phyloP scores from a whole-genome alignment of 2,329 filamentous ascomycete genomes.

The Arthrobotrys iridis region DNA sequence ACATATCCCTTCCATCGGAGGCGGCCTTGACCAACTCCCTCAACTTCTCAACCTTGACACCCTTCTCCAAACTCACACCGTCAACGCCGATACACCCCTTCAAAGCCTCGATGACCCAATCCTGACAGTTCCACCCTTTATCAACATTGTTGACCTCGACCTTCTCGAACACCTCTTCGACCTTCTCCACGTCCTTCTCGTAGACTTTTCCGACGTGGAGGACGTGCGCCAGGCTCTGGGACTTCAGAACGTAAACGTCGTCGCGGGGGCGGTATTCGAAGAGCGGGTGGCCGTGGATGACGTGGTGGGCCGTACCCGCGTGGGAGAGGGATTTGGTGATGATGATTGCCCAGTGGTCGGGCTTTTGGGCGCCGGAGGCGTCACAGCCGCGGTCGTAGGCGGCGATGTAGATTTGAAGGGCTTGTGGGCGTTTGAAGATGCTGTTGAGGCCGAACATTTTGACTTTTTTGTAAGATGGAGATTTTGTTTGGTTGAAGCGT shows the following conservation, averaged over 20 bases:
- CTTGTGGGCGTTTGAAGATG: slow-evolving; percentile 36
- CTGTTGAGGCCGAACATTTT: slow-evolving; percentile 43
- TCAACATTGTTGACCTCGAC: slow-evolving; percentile 45
- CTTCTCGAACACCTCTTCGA: slow-evolving; percentile 35
- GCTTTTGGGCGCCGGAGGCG: slow-evolving; percentile 41
- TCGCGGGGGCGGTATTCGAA: slow-evolving; percentile 51
- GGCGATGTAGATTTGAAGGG: slow-evolving; percentile 50
- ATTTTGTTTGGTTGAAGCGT: background rate
- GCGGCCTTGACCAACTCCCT: slow-evolving; percentile 44
- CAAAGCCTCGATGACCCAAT: slow-evolving; percentile 48
- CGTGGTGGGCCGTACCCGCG: slow-evolving; percentile 49
- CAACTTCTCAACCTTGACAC: slow-evolving; percentile 37
- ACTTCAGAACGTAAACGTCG: slow-evolving; percentile 51
- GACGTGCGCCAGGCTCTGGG: slow-evolving; percentile 44
- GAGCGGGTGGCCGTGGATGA: slow-evolving; percentile 53
- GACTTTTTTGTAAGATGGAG: background rate
- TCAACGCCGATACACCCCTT: slow-evolving; percentile 12
- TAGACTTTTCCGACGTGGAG: slow-evolving; percentile 47
- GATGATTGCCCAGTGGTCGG: slow-evolving; percentile 53
- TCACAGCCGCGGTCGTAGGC: slow-evolving; percentile 50
- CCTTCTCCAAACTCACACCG: slow-evolving; percentile 42
- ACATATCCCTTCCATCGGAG: slow-evolving; percentile 41
- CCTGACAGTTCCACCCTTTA: slow-evolving; percentile 46
- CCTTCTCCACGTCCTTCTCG: slow-evolving; percentile 42
- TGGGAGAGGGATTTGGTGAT: slow-evolving; percentile 50